Conservation (phyloP, 306 rosid genomes). For the Lupinus albus region DNA sequence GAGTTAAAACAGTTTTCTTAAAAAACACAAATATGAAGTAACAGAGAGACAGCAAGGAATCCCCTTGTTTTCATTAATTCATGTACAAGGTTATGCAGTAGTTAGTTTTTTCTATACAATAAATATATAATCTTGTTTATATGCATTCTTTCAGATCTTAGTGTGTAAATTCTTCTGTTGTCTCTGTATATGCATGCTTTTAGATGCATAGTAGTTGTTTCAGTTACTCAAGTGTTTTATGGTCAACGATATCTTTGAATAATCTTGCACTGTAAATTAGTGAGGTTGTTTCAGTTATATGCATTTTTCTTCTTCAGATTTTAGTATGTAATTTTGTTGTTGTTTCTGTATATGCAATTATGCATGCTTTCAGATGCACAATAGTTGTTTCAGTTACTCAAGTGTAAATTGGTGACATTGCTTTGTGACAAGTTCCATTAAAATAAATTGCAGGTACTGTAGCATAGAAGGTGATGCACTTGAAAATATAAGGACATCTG, state of each 20-base stretch:
- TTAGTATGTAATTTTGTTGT: background rate
- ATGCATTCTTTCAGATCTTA: conserved; percentile 26
- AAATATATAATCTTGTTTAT: conserved; percentile 16
- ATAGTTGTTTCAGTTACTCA: conserved; percentile 18
- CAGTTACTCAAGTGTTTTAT: background rate
- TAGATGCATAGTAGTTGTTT: conserved; percentile 18
- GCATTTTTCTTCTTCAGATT: conserved; percentile 28
- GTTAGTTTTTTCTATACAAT: conserved; percentile 6
- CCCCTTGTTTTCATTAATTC: conserved; percentile 17
- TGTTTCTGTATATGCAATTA: background rate
- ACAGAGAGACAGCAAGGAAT: conserved; percentile 8
- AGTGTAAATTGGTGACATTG: no score
- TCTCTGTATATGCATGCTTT: conserved; percentile 4
- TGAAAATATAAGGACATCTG: conserved; percentile 95
- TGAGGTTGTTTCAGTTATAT: conserved; percentile 7
- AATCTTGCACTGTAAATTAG: conserved; percentile 10
- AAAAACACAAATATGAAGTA: background rate
- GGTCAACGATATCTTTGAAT: background rate
- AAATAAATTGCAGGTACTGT: conserved; percentile 68
- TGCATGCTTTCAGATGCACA: conserved; percentile 12
- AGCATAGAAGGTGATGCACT: conserved; percentile 93
- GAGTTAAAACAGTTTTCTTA: no score
- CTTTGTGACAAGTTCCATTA: conserved; percentile 32
- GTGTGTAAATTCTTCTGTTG: background rate
- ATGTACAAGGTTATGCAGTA: background rate